Conservation (phyloP, 2,329 filamentous ascomycete species). For the Colletotrichum lupini region DNA sequence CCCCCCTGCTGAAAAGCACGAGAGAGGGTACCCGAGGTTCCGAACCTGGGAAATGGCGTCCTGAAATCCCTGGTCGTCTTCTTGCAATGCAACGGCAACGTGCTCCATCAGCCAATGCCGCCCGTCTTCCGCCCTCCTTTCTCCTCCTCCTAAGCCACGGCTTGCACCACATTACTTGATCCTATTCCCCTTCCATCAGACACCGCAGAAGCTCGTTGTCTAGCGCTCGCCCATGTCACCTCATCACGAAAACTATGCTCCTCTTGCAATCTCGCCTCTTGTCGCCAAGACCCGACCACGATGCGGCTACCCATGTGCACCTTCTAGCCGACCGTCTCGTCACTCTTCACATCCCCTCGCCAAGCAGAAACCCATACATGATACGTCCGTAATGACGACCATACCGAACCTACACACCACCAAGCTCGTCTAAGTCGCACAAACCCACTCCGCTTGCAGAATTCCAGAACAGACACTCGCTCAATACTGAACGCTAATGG, state of each 20-base stretch:
- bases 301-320: background rate
- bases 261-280: background rate
- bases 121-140: background rate
- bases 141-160: background rate
- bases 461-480: background rate
- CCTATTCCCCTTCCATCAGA: background rate
- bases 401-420: background rate
- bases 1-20: too few relatives aligned
- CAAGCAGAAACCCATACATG: background rate
- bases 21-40: background rate
- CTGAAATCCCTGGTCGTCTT: background rate
- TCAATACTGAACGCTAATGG: background rate
- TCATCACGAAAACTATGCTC: background rate
- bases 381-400: background rate
- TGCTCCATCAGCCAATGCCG: background rate
- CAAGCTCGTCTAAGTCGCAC: background rate
- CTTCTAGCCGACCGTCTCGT: background rate
- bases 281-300: background rate
- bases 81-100: background rate
- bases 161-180: background rate
- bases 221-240: background rate
- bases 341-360: background rate
- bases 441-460: background rate
- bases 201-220: background rate
- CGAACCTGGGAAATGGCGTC: constrained; percentile 1